Base-by-base conservation (phyloP, 257 asterid species). In the Ophiorrhiza pumila region DNA sequence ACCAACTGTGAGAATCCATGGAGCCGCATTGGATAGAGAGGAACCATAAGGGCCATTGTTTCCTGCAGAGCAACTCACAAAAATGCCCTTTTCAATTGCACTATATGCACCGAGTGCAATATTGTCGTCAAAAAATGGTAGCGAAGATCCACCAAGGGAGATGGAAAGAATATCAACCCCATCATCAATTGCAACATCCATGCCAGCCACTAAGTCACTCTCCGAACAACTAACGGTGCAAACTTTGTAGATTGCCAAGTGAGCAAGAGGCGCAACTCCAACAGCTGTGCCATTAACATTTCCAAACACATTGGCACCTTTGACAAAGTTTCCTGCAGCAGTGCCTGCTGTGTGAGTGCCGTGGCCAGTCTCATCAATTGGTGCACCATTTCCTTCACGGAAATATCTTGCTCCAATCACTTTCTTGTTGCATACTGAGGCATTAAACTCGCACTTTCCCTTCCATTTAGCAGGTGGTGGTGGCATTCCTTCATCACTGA, bases 201-300 rank as follows among this genome's bases (percentile, higher is more conserved):
- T 64, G 1, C 57, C 77, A 23, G 65, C 62, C 57, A 74, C 18
- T 23, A 47, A 7, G 22, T 50, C 72, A n/a, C 71, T 43, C 12
- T 74, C 77, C 2, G 63, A 39, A 42, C 77, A 74, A 0, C 32
- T 8, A 63, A 23, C 1, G 6, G 52, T 53, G 45, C 77, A 74
- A 2, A 74, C 77, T 50, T 63, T 74, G 43, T 74, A 74, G n/a
- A 64, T 55, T 20, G 77, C 77, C 55, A 74, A 5, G 72, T 74
- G 77, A 35, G 77, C 63, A 17, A 39, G 71, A 50, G 77, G 77
- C 0, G 77, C 77, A 4, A 64, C 35, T 1, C 77, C 77, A 4
- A 43, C 65, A 8, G 77, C 77, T 2, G 77, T 74, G 55, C 77
- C 77, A 25, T 74, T 74, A 14, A 72, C 77, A 25, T 63, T 29